Evolutionary conservation across 2,329 filamentous ascomycete genomes (phyloP).

Genomic region (Arthrobotrys sinensis): DNA sequence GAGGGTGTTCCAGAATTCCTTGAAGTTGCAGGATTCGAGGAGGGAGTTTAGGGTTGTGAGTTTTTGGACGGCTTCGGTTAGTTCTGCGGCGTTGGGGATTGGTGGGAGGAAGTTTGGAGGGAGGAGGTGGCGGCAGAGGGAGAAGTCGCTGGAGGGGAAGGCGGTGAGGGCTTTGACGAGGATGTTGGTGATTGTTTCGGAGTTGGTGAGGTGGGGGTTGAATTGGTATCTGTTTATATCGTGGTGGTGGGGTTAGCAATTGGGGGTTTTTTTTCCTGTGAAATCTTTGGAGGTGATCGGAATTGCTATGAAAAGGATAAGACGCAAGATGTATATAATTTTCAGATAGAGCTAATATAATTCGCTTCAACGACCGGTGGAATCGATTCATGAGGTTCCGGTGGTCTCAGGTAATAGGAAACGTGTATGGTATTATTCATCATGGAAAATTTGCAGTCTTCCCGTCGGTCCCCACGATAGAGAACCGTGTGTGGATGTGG

Average conservation of each 20-base stretch:
- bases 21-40: slow-evolving; percentile 91
- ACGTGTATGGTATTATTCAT: slow-evolving; percentile 85
- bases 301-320: not conserved
- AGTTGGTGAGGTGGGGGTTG: slow-evolving; percentile 96
- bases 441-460: slow-evolving; percentile 69
- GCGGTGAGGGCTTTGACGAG: slow-evolving; percentile 97
- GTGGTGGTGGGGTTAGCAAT: slow-evolving; percentile 44
- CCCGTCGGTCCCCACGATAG: not conserved
- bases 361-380: slow-evolving; percentile 61
- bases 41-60: slow-evolving; percentile 86
- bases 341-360: slow-evolving; percentile 83
- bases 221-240: slow-evolving; percentile 89
- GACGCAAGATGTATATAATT: slow-evolving; percentile 39
- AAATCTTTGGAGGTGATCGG: no score
- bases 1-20: slow-evolving; percentile 91
- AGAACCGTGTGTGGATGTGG: not conserved
- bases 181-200: slow-evolving; percentile 98
- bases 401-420: slow-evolving; percentile 95
- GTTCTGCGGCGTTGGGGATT: slow-evolving; percentile 74
- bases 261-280: not conserved
- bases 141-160: slow-evolving; percentile 96
- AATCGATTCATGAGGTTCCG: slow-evolving; percentile 78
- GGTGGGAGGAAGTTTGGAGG: slow-evolving; percentile 81
- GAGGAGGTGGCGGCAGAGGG: slow-evolving; percentile 92
- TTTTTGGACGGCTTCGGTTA: slow-evolving; percentile 92